These are phyloP conservation scores for Penstemon davidsonii DNA, from an alignment of 257 asterid species.

Conservation along the genomic window DNA sequence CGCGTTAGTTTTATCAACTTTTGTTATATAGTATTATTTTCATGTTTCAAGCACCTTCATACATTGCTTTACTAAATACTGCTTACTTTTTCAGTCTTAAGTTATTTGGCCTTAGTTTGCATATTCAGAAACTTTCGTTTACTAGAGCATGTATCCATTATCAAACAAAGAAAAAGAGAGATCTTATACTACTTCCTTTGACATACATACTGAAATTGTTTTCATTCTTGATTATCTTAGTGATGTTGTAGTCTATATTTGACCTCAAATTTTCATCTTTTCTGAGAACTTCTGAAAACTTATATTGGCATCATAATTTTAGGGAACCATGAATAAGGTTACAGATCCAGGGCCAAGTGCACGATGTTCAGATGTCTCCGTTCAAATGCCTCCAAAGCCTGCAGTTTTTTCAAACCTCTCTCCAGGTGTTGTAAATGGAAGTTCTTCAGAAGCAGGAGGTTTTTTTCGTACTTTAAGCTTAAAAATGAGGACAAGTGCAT, in stretches of 20 bases:
- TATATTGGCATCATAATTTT: conserved; percentile 6
- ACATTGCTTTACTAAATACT: background rate
- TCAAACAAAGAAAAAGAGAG: too few relatives aligned
- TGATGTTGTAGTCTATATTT: too few relatives aligned
- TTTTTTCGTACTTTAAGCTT: conserved; percentile 71
- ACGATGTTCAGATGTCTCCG: conserved; percentile 52
- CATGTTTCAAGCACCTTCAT: conserved; percentile 1
- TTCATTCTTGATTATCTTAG: too few relatives aligned
- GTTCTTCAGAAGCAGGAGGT: conserved; percentile 47
- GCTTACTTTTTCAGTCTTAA: background rate
- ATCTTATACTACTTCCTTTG: too few relatives aligned
- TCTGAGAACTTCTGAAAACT: conserved; percentile 1
- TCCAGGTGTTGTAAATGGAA: conserved; percentile 35
- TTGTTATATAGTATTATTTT: background rate
- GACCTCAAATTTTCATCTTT: background rate
- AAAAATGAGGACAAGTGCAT: conserved; percentile 41
- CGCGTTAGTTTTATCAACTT: background rate
- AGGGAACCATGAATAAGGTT: conserved; percentile 29
- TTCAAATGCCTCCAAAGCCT: conserved; percentile 74
- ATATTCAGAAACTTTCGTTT: background rate
- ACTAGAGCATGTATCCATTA: background rate
- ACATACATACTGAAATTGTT: too few relatives aligned
- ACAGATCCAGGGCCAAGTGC: conserved; percentile 36
- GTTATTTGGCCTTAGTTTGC: background rate
- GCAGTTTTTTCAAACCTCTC: conserved; percentile 37